Evolutionary conservation across 225 moss, liverwort and hornwort genomes (phyloP).

Genomic region (Marchantia paleacea): DNA sequence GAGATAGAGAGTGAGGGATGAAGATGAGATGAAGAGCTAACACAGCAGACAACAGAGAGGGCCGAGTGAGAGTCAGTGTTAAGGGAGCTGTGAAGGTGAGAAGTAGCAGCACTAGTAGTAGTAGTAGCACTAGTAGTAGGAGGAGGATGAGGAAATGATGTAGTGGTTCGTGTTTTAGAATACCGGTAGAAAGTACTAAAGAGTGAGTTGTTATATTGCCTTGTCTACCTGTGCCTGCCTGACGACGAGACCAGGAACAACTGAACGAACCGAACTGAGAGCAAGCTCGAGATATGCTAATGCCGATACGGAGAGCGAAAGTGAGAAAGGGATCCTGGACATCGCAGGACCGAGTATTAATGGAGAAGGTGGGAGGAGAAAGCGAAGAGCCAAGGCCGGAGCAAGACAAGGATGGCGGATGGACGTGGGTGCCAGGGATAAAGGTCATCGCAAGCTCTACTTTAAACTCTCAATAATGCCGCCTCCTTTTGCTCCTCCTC

Average conservation of each 20-base stretch:
- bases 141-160: not conserved
- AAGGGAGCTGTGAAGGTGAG: not conserved
- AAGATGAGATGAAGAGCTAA: not conserved
- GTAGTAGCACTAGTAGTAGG: not conserved
- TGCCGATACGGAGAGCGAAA: not conserved
- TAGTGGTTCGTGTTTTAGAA: too few relatives aligned
- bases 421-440: conserved; percentile 1
- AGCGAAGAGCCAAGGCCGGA: conserved; percentile 2
- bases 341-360: conserved; percentile 1
- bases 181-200: not conserved
- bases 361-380: conserved; percentile 5
- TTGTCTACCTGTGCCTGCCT: not conserved
- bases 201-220: not conserved
- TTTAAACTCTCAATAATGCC: not conserved
- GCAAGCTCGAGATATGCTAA: not conserved
- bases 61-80: not conserved
- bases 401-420: conserved; percentile 10
- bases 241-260: too few relatives aligned
- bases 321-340: not conserved
- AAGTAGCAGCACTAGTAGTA: not conserved
- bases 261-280: not conserved
- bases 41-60: not conserved
- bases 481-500: not conserved
- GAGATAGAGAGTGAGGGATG: not conserved
- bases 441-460: not conserved